Percentiles rank a stretch among this genome's conserved stretches.
phyloP scores from a whole-genome alignment of 2,329 filamentous ascomycete species.

The Cryphonectria japonica region DNA sequence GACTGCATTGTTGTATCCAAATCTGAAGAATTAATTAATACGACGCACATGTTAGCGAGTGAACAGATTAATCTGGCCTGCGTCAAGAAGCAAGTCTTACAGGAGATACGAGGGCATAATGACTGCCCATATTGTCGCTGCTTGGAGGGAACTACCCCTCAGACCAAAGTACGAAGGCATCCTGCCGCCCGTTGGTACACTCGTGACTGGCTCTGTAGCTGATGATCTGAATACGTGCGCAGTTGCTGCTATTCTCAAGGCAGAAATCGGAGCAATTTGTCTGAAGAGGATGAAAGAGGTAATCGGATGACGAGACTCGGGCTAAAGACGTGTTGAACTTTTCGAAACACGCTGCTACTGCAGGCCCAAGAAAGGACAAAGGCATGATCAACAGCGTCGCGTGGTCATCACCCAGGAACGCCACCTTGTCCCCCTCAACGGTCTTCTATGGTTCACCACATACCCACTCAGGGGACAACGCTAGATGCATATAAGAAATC shows the following conservation, averaged over 20 bases:
- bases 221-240: not conserved
- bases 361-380: not conserved
- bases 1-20: constrained; percentile 21
- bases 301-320: not conserved
- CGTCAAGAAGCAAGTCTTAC: not conserved
- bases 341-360: not conserved
- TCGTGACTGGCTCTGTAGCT: not conserved
- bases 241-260: not conserved
- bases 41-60: not conserved
- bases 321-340: not conserved
- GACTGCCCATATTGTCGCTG: constrained; percentile 21
- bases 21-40: not conserved
- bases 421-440: not conserved
- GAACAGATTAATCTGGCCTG: not conserved
- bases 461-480: not conserved
- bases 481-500: not conserved
- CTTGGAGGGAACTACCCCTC: constrained; percentile 12
- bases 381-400: not conserved
- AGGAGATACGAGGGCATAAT: constrained; percentile 18
- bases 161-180: constrained; percentile 15
- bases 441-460: not conserved
- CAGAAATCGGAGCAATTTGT: not conserved
- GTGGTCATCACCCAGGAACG: not conserved
- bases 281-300: not conserved
- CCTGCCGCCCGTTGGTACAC: not conserved